These are phyloP conservation scores for Diaporthe citri DNA, from an alignment of 2,329 filamentous ascomycete genomes.

Conservation along the genomic window DNA sequence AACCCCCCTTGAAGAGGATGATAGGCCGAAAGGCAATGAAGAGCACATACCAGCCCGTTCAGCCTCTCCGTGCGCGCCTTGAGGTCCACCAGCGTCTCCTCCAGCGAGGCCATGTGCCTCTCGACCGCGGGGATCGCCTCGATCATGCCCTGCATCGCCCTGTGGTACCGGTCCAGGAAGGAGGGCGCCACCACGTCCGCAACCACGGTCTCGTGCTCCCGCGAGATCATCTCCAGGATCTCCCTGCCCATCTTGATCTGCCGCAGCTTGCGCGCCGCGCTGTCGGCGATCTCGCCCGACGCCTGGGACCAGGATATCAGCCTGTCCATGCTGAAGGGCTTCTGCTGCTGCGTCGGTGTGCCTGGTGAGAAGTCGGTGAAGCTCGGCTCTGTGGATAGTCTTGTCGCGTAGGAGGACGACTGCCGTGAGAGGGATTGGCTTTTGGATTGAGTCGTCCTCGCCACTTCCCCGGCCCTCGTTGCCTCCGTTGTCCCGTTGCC, in stretches of 20 bases:
- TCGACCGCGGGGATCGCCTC: conserved; percentile 44
- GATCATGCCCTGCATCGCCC: conserved; percentile 41
- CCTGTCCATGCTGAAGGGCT: conserved; percentile 32
- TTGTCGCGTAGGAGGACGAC: conserved; percentile 2
- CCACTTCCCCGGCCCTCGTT: neutral
- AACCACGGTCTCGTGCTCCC: conserved; percentile 34
- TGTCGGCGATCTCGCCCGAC: conserved; percentile 44
- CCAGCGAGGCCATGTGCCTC: conserved; percentile 43
- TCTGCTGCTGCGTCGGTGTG: conserved; percentile 18
- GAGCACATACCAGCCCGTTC: conserved; percentile 44
- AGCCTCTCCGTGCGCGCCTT: conserved; percentile 46
- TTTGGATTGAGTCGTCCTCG: neutral
- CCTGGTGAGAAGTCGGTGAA: conserved; percentile 2
- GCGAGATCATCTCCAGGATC: conserved; percentile 42
- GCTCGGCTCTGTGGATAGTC: conserved; percentile 27
- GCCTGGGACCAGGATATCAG: conserved; percentile 42
- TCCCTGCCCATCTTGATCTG: conserved; percentile 42
- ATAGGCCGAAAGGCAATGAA: conserved; percentile 26
- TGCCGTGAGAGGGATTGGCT: conserved; percentile 12
- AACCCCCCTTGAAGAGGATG: conserved; percentile 35
- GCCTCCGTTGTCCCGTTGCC: conserved; percentile 16
- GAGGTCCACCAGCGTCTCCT: conserved; percentile 44
- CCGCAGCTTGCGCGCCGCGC: conserved; percentile 44
- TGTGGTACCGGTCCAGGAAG: conserved; percentile 36
- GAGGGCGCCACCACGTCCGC: conserved; percentile 26